A percentile compares a stretch with the other conserved stretches of the same genome.
phyloP scores from a whole-genome alignment of 306 rosid species.

The Glycine soja region DNA sequence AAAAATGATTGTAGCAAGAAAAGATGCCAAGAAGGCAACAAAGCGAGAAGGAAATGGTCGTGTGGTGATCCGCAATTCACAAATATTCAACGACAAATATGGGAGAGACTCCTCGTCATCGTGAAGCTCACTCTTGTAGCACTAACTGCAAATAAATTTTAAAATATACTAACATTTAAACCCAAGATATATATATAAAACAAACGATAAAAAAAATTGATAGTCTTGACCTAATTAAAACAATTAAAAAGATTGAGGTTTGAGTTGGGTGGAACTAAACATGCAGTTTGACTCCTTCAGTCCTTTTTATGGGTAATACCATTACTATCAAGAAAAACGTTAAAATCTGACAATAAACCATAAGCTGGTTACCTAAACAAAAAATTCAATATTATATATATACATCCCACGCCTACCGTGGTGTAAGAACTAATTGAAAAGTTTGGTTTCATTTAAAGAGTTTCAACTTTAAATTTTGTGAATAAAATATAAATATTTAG shows the following conservation, averaged over 20 bases:
- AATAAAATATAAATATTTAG: neutral
- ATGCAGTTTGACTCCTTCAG: no score
- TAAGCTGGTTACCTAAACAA: neutral
- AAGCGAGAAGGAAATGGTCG: slow-evolving; percentile 60
- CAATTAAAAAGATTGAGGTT: no score
- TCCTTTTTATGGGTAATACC: slow-evolving; percentile 30
- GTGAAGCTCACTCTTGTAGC: slow-evolving; percentile 64
- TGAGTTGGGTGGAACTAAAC: no score
- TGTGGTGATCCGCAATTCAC: slow-evolving; percentile 76
- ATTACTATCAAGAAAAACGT: neutral
- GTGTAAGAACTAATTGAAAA: no score
- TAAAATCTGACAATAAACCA: neutral
- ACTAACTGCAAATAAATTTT: slow-evolving; percentile 25
- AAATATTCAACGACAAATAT: slow-evolving; percentile 41
- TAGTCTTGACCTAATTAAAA: no score
- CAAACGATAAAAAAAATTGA: no score
- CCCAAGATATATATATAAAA: no score
- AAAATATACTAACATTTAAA: no score
- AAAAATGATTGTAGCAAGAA: slow-evolving; percentile 49
- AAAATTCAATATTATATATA: no score
- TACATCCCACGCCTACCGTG: no score
- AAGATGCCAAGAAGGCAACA: neutral
- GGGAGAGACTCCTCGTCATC: slow-evolving; percentile 48
- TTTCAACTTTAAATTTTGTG: neutral
- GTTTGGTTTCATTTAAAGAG: neutral